Base-by-base conservation (phyloP, 192 early-diverging fungal species). In the Mortierella alpina region DNA sequence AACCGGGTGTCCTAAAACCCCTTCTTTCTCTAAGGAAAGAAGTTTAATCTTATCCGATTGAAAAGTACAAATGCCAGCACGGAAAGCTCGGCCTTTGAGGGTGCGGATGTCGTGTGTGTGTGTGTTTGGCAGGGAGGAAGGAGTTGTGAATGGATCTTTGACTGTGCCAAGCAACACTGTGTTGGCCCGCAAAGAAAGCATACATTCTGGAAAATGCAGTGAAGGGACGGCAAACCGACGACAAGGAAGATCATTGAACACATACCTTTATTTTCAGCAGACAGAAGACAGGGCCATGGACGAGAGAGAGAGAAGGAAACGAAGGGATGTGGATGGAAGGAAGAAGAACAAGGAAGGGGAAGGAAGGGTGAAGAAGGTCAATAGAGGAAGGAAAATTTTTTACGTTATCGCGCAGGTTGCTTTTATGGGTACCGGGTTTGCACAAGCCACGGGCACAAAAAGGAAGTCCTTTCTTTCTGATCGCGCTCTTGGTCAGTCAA, bases 1-100 rank as follows among this genome's bases (percentile, higher is more conserved):
- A 80, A 63, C 68, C 70, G 77, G 77, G 77, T 80, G 77, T 80
- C 77, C 77, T 80, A 80, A 80, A 80, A 80, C 77, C 77, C 77
- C 77, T 68, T 66, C 63, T 66, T 47, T 70, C 65, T 63, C 68
- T 31, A 52, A 68, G 65, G 66, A 80, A 50, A 64, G 48, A 66
- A 72, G 77, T 59, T 80, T 63, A 72, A 54, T 80, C 77, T 80
- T 80, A 80, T 80, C 77, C 77, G 77, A 80, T 80, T 68, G 64
- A 68, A 71, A 72, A 80, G 70, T 63, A 80, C 77, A 80, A 80
- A 80, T 80, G 77, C 77, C 70, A 72, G 70, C 66, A 80, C 49
- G 72, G 70, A 80, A 80, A 80, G 70, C 70, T 68, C 22, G 66
- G 76, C 77, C 77, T 80, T 80, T 61, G 77, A 63, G 77, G 77